Conservation (phyloP, 176 grass and related monocot genomes). For the Bolboschoenus planiculmis region DNA sequence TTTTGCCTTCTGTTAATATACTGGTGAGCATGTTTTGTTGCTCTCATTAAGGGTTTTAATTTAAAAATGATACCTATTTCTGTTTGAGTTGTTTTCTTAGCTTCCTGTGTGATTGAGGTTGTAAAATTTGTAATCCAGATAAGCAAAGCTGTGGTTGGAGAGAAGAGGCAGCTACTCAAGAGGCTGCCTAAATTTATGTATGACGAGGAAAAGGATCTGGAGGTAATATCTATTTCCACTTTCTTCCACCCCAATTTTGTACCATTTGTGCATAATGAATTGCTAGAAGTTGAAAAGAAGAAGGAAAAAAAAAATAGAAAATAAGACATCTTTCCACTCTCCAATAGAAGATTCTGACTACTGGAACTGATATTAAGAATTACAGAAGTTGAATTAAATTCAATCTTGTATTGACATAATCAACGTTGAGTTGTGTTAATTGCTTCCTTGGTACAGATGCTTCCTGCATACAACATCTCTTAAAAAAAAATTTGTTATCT, state of each 20-base stretch:
- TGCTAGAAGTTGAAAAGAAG: neutral
- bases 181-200: conserved; percentile 22
- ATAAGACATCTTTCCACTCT: neutral
- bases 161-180: conserved; percentile 6
- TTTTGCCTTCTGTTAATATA: neutral
- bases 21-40: neutral
- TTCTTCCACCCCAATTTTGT: neutral
- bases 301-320: neutral
- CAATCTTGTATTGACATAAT: neutral
- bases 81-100: neutral
- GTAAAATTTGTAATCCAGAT: neutral
- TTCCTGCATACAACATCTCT: neutral
- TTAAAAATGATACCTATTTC: neutral
- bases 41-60: neutral
- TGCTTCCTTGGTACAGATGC: neutral
- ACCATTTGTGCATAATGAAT: neutral
- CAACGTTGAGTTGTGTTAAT: neutral
- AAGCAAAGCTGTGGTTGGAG: conserved; percentile 20
- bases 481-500: neutral
- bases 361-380: neutral
- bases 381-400: neutral
- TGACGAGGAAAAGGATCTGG: conserved; percentile 19
- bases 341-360: neutral
- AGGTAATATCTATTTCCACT: neutral
- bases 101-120: neutral